phyloP scores from a whole-genome alignment of 495 filamentous ascomycete genomes.

The Lasiosphaeria hispida region DNA sequence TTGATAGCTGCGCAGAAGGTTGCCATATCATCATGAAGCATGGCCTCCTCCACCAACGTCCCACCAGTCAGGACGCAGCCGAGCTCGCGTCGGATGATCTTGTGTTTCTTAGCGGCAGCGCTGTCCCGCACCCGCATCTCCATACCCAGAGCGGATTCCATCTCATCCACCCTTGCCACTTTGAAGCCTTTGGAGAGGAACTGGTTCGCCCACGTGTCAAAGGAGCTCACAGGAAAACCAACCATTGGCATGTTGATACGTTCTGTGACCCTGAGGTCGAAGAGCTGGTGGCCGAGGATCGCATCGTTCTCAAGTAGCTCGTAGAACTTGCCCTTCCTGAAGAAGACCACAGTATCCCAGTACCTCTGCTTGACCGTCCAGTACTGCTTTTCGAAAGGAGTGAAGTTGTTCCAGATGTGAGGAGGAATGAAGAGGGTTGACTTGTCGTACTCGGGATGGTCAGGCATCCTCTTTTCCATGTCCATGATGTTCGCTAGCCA shows the following conservation, averaged over 20 bases:
- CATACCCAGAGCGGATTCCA: constrained; percentile 90
- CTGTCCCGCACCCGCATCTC: constrained; percentile 91
- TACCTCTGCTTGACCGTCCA: constrained; percentile 99
- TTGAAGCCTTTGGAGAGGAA: constrained; percentile 94
- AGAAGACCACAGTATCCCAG: constrained; percentile 97
- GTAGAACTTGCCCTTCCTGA: constrained; percentile 99
- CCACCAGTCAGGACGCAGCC: constrained; percentile 86
- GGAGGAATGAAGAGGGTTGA: constrained; percentile 87
- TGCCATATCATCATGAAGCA: constrained; percentile 98
- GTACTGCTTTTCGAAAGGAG: constrained; percentile 95
- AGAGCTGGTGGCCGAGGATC: constrained; percentile 92
- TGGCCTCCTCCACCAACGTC: constrained; percentile 89
- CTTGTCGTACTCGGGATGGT: constrained; percentile 88
- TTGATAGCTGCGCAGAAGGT: constrained; percentile 97
- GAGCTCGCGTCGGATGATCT: constrained; percentile 89
- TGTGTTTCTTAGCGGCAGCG: constrained; percentile 65
- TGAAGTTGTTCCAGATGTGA: constrained; percentile 71
- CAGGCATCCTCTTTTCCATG: constrained; percentile 72
- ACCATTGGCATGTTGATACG: constrained; percentile 99
- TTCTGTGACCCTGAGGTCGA: constrained; percentile 96
- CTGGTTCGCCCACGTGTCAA: constrained; percentile 90
- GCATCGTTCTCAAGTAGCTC: constrained; percentile 98
- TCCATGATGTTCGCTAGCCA: constrained; percentile 88
- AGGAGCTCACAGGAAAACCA: constrained; percentile 86
- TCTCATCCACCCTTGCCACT: constrained; percentile 93